Base-by-base conservation (phyloP, 2,329 filamentous ascomycete genomes). In the Alternaria arbusti region DNA sequence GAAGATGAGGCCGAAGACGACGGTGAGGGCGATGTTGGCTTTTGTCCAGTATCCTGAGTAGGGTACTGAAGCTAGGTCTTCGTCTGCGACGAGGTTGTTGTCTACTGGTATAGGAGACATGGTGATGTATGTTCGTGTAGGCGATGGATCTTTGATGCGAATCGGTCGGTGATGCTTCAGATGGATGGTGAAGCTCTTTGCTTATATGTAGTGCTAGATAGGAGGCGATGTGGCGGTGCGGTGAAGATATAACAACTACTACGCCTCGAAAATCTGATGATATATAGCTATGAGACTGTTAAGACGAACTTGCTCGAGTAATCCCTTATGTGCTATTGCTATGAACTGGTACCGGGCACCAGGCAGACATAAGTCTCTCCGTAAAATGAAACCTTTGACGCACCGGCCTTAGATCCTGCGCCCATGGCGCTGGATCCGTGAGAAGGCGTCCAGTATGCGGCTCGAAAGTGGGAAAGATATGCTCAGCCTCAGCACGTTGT, bases 401-500 rank as follows among this genome's bases (percentile, higher is more conserved):
- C 69, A 72, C 68, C 52, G 73, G 50, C 64, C 65, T 54, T 32
- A 40, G 46, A 63, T 60, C 60, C 66, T 68, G 51, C 50, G 56
- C n/a, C 54, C 69, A 56, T 61, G 61, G 61, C 55, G 47, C 65
- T 63, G 67, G 57, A 64, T 59, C 63, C 54, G 67, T 61, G 60
- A 63, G 65, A 57, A 74, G 72, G 70, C 71, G 62, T 61, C 72
- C 71, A 73, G 59, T 43, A 66, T 64, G 63, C 64, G 61, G 65
- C 59, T 58, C 64, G 65, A 66, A 63, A 67, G 63, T 67, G 47
- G 44, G 36, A 49, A 65, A 30, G 59, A 58, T 54, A 59, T 54
- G 67, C 75, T 77, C 75, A 78, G 76, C 72, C 73, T 73, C 72
- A 71, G 55, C 62, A 54, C 65, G 49, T 65, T 63, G 67, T 66